Conservation (phyloP, 176 grass and related monocot species). For the Avena eriantha region DNA sequence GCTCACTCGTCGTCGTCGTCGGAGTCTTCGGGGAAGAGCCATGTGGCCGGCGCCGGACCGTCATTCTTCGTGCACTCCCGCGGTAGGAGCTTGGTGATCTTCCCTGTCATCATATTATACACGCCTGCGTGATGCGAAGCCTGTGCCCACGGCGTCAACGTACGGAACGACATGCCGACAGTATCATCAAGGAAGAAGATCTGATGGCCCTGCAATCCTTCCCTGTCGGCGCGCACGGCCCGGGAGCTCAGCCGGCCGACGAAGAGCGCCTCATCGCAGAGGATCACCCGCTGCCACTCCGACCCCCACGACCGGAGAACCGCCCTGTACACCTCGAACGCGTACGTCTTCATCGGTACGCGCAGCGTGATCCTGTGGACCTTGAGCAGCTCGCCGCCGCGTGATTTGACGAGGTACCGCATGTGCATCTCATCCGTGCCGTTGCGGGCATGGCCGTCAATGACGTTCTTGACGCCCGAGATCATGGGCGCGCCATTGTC, state of each 20-base stretch:
- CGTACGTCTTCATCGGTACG: neutral
- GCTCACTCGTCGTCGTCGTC: neutral
- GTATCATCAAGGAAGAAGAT: slow-evolving; percentile 21
- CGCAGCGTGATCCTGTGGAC: neutral
- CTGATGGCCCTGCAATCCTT: slow-evolving; percentile 4
- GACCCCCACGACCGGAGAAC: neutral
- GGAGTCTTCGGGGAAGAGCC: slow-evolving; percentile 2
- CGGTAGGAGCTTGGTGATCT: neutral
- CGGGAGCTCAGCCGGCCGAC: neutral
- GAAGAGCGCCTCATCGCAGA: neutral
- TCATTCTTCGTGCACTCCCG: neutral
- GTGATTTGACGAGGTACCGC: slow-evolving; percentile 29
- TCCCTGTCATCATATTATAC: slow-evolving; percentile 20
- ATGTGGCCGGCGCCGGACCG: neutral
- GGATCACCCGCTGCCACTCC: neutral
- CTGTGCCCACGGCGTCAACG: neutral
- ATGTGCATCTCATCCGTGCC: neutral
- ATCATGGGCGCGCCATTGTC: neutral
- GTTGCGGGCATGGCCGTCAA: neutral
- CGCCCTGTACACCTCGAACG: slow-evolving; percentile 7
- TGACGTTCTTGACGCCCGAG: slow-evolving; percentile 8
- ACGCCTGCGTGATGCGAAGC: slow-evolving; percentile 3
- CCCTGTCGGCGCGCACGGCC: slow-evolving; percentile 11
- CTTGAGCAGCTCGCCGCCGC: slow-evolving; percentile 17
- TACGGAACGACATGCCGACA: neutral